These are phyloP conservation scores for Nitzschia putrida DNA, from an alignment of 108 stramenopile genomes.

Conservation along the genomic window DNA sequence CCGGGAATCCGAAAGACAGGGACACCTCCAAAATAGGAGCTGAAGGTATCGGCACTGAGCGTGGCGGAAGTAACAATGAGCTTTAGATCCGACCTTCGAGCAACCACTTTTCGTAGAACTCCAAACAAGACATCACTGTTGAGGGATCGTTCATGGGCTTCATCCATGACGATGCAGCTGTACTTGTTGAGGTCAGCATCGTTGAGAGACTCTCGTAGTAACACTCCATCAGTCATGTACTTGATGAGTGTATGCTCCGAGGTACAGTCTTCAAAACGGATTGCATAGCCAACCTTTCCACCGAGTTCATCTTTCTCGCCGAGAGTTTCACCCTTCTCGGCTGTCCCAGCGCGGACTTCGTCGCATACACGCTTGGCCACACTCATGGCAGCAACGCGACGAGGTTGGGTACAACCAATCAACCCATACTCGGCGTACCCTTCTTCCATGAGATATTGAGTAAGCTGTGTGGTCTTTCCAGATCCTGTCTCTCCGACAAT, in stretches of 20 bases:
- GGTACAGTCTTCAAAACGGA: constrained; percentile 98
- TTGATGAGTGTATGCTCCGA: constrained; percentile 83
- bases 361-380: constrained; percentile 98
- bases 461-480: constrained; percentile 93
- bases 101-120: constrained; percentile 90
- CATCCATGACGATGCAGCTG: constrained; percentile 93
- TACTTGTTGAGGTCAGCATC: constrained; percentile 96
- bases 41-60: constrained; percentile 93
- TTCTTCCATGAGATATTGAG: constrained; percentile 97
- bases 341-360: constrained; percentile 82
- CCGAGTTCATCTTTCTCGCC: constrained; percentile 87
- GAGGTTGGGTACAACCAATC: constrained; percentile 96
- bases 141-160: constrained; percentile 95
- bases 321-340: constrained; percentile 51
- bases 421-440: constrained; percentile 91
- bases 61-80: constrained; percentile 98
- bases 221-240: constrained; percentile 97
- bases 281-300: constrained; percentile 95
- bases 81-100: constrained; percentile 92
- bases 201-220: constrained; percentile 93
- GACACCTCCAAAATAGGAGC: constrained; percentile 95
- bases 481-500: constrained; percentile 90
- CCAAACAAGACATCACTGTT: constrained; percentile 99
- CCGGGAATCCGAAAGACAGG: constrained; percentile 96
- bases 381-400: constrained; percentile 99